phyloP scores from a whole-genome alignment of 1,284 basidiomycete species.

The Inonotus obliquus region DNA sequence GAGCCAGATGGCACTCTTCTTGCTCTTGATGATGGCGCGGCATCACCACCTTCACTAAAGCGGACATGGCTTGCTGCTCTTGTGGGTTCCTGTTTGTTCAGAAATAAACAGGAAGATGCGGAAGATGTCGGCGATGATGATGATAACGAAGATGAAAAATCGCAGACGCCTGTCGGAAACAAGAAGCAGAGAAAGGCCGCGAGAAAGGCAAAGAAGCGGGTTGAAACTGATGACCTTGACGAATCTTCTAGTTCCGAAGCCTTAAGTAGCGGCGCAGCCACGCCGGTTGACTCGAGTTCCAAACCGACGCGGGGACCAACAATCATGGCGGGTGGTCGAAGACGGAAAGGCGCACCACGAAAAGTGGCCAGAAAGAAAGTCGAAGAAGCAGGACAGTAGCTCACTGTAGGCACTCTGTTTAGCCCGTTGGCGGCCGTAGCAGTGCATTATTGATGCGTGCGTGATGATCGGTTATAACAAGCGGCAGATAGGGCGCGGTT shows the following conservation, averaged over 20 bases:
- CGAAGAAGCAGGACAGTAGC: constrained; percentile 19
- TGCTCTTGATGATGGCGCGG: constrained; percentile 45
- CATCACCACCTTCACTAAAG: constrained; percentile 39
- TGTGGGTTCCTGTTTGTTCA: constrained; percentile 31
- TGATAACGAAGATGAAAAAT: constrained; percentile 24
- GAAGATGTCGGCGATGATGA: constrained; percentile 22
- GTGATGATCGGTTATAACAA: not conserved
- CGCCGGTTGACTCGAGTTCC: constrained; percentile 26
- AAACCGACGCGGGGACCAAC: constrained; percentile 9
- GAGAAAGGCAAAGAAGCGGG: constrained; percentile 6
- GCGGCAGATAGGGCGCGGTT: not conserved
- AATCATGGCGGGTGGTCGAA: constrained; percentile 14
- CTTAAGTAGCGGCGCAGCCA: constrained; percentile 38
- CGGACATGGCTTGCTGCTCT: constrained; percentile 50
- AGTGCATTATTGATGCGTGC: not conserved
- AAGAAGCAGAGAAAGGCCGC: constrained; percentile 29
- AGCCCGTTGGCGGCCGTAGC: not conserved
- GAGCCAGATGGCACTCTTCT: constrained; percentile 47
- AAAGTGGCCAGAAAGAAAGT: constrained; percentile 15
- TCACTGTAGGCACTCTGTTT: not conserved
- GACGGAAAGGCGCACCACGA: constrained; percentile 11
- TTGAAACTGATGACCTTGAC: constrained; percentile 22
- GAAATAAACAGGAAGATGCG: constrained; percentile 26
- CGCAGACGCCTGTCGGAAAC: constrained; percentile 25
- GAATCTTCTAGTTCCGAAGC: constrained; percentile 34